These are phyloP conservation scores for Fonsecaea erecta DNA, from an alignment of 2,329 filamentous ascomycete genomes.

Conservation along the genomic window DNA sequence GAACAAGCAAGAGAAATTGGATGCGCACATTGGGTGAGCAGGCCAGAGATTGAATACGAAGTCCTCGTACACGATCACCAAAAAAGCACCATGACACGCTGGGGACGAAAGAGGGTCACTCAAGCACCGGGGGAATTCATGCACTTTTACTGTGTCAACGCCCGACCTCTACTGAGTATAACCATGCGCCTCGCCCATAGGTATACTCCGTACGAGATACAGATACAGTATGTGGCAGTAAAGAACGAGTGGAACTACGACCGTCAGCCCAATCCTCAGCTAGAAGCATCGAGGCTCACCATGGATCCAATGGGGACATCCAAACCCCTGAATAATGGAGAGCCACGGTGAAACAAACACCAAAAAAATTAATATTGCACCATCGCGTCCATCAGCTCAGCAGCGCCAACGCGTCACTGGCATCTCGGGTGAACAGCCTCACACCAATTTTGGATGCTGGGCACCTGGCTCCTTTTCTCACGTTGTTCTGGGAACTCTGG, in stretches of 20 bases:
- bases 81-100: background rate
- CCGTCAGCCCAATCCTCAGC: background rate
- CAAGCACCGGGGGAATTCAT: background rate
- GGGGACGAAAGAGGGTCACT: background rate
- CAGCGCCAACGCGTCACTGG: constrained; percentile 1
- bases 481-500: constrained; percentile 5
- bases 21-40: background rate
- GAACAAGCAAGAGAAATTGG: background rate
- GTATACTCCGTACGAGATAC: no score
- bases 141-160: background rate
- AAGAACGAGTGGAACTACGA: background rate
- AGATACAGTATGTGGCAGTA: no score
- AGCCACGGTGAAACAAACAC: background rate
- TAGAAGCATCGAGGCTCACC: background rate
- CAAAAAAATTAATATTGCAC: background rate
- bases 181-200: no score
- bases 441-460: constrained; percentile 4
- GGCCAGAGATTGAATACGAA: background rate
- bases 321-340: background rate
- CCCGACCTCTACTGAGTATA: no score
- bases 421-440: background rate
- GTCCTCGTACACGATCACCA: background rate
- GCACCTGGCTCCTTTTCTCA: constrained; percentile 3
- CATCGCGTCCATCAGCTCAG: background rate
- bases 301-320: background rate